These are phyloP conservation scores for Starmerella kuoi DNA, from an alignment of 805 yeast species.

Conservation along the genomic window DNA sequence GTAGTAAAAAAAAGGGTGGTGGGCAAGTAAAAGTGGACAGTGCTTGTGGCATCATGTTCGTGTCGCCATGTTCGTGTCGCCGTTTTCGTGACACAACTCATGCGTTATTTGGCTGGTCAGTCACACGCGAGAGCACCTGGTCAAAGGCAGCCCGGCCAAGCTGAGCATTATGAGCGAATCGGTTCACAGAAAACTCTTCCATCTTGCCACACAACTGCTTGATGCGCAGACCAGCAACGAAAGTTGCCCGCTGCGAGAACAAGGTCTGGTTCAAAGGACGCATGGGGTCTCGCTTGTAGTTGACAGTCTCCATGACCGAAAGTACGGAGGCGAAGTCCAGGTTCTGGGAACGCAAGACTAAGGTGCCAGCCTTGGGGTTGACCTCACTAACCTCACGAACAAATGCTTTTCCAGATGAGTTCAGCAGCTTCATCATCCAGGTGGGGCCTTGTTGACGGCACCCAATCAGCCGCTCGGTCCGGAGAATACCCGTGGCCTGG, in stretches of 20 bases:
- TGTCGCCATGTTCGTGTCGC: no score
- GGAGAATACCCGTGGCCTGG: constrained; percentile 40
- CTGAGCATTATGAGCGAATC: constrained; percentile 78
- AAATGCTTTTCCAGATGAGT: constrained; percentile 59
- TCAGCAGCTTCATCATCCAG: constrained; percentile 66
- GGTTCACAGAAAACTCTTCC: constrained; percentile 83
- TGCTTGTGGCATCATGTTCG: no score
- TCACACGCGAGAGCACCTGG: constrained; percentile 40
- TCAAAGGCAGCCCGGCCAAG: constrained; percentile 81
- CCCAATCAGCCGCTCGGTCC: constrained; percentile 79
- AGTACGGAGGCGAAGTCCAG: constrained; percentile 66
- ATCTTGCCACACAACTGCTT: constrained; percentile 60
- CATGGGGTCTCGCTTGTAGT: constrained; percentile 54
- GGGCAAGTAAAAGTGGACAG: no score
- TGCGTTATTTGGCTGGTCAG: no score
- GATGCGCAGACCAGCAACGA: constrained; percentile 71
- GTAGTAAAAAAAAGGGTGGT: no score
- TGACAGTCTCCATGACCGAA: constrained; percentile 77
- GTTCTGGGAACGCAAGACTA: constrained; percentile 76
- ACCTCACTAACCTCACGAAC: constrained; percentile 85
- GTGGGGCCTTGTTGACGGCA: constrained; percentile 76
- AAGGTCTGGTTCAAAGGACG: constrained; percentile 42
- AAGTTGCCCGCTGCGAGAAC: constrained; percentile 75
- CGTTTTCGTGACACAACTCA: no score
- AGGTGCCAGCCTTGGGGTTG: constrained; percentile 48